These are phyloP conservation scores for Canavalia gladiata DNA, from an alignment of 306 rosid species.

Conservation along the genomic window DNA sequence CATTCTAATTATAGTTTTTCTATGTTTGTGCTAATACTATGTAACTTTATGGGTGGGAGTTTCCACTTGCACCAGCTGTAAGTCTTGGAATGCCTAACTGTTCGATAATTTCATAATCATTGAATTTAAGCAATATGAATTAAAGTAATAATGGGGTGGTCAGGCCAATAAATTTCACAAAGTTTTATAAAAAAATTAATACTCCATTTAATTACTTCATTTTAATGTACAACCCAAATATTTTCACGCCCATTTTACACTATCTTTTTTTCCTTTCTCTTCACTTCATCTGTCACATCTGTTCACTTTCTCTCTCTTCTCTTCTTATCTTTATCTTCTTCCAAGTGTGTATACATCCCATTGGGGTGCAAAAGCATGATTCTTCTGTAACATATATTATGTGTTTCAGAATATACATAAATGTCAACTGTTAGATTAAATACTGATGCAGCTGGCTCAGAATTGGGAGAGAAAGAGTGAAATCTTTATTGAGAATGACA, in stretches of 20 bases:
- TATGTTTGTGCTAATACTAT: conserved; percentile 11
- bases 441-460: too few relatives aligned
- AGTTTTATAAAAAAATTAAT: background rate
- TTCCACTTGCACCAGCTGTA: background rate
- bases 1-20: conserved; percentile 1
- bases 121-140: conserved; percentile 3
- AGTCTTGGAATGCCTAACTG: conserved; percentile 10
- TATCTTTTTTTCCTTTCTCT: background rate
- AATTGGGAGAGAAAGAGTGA: too few relatives aligned
- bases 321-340: background rate
- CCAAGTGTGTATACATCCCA: background rate
- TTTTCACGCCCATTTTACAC: background rate
- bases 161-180: background rate
- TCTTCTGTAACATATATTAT: background rate
- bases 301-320: background rate
- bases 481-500: too few relatives aligned
- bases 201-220: conserved; percentile 33
- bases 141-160: conserved; percentile 15
- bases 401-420: conserved; percentile 5
- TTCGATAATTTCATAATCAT: conserved; percentile 24
- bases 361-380: background rate
- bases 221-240: conserved; percentile 13
- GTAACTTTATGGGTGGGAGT: too few relatives aligned
- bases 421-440: background rate
- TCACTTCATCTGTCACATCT: too few relatives aligned